Base-by-base conservation (phyloP, 2,329 filamentous ascomycete genomes). In the Pyrenophora seminiperda region DNA sequence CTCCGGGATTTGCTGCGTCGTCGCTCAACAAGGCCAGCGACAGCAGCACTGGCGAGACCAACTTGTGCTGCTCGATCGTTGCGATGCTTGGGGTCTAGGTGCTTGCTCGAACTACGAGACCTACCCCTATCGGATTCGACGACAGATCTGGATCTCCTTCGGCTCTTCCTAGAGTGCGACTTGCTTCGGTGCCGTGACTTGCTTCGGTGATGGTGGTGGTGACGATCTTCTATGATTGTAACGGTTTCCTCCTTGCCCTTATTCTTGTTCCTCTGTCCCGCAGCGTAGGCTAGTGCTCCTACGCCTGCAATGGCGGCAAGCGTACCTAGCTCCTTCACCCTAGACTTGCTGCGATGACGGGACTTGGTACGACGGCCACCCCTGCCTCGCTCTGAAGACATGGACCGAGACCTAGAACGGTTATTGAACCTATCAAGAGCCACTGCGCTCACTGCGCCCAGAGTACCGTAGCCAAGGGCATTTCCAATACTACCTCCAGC, bases 371-470 rank as follows among this genome's bases (percentile, higher is more conserved):
- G 63, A 10, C 59, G 50, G 13, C 58, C 45, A 22, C 56, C 50
- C 14, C 62, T 54, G 6, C 64, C 68, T 4, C 68, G 65, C 19
- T 70, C 69, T 7, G 58, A 54, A 36, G 69, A 73, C 42, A 74
- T 74, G 7, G 69, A 73, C 47, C 74, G 76, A 32, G 69, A 73
- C 41, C 76, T 75, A 32, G 78, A 81, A 29, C 79, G 77, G 41
- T 72, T 70, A 47, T 66, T 77, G 54, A 78, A 76, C 50, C 76
- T 76, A 56, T 79, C 81, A 41, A 84, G 74, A 20, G 79, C 83
- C 64, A 85, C 82, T 13, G 83, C 83, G 39, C 83, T 83, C 27
- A 84, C 77, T 17, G 82, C 84, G 44, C 84, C 84, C 3, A 86
- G 67, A 9, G 82, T 82, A 47, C 82, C 84, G 50, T 83, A 84